phyloP scores from a whole-genome alignment of 768 basidiomycete genomes.

The Grammothele lineata region DNA sequence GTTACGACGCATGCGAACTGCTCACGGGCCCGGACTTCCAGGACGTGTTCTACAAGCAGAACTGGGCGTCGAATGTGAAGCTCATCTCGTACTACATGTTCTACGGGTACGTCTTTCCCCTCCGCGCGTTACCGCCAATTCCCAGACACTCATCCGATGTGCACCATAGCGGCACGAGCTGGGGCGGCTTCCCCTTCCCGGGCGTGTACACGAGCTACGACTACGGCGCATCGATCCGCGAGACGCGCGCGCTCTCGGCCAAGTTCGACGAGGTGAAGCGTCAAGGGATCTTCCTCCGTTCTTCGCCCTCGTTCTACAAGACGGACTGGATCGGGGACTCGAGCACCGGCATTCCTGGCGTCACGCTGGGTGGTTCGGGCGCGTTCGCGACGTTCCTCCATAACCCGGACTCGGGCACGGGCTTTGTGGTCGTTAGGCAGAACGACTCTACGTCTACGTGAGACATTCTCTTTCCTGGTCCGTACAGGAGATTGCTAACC shows the following conservation, averaged over 20 bases:
- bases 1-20: constrained; percentile 58
- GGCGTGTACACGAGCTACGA: constrained; percentile 78
- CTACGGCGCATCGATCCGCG: constrained; percentile 71
- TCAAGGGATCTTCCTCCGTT: constrained; percentile 74
- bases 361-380: constrained; percentile 36
- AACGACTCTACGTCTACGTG: constrained; percentile 62
- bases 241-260: constrained; percentile 57
- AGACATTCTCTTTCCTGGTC: constrained; percentile 19
- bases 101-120: constrained; percentile 49
- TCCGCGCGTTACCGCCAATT: not conserved
- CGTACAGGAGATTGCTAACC: no score
- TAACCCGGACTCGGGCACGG: constrained; percentile 63
- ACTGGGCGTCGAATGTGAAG: constrained; percentile 82
- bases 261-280: constrained; percentile 80
- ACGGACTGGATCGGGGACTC: constrained; percentile 70
- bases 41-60: constrained; percentile 72
- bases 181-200: constrained; percentile 77
- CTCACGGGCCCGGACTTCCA: constrained; percentile 73
- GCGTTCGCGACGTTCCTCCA: constrained; percentile 60
- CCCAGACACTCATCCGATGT: not conserved
- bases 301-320: constrained; percentile 74
- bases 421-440: constrained; percentile 72
- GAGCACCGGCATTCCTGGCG: constrained; percentile 38
- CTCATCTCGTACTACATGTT: constrained; percentile 84
- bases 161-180: constrained; percentile 67